Evolutionary conservation across 345 rosid species (phyloP).

Genomic region (Sapria himalayana): DNA sequence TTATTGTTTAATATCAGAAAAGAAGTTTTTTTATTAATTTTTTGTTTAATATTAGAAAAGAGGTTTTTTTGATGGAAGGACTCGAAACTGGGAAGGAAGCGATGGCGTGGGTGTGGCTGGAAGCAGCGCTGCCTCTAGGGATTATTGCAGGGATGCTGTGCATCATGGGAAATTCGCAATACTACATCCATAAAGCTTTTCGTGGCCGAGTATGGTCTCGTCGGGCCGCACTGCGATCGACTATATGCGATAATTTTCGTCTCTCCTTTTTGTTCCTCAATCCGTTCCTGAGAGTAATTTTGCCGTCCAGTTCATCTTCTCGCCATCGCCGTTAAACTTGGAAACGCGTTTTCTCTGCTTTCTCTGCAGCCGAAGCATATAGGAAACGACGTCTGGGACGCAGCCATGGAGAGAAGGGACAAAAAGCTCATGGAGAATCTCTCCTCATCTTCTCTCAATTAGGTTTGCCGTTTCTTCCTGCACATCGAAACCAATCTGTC

Average conservation of each 20-base stretch:
- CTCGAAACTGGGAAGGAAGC: constrained; percentile 5
- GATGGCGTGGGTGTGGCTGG: constrained; percentile 54
- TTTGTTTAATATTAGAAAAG: too few species aligned
- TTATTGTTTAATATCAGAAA: too few species aligned
- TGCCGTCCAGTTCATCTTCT: too few species aligned
- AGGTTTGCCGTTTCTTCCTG: constrained; percentile 8
- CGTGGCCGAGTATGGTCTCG: constrained; percentile 56
- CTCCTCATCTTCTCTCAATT: constrained; percentile 22
- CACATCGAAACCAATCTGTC: neutral
- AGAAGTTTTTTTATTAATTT: too few species aligned
- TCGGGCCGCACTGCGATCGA: too few species aligned
- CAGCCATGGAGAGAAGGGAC: constrained; percentile 90
- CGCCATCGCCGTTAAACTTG: too few species aligned
- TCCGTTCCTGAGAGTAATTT: too few species aligned
- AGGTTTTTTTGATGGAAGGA: too few species aligned
- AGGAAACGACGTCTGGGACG: constrained; percentile 85
- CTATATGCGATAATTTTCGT: too few species aligned
- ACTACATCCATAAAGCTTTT: constrained; percentile 66
- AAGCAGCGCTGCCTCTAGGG: constrained; percentile 75
- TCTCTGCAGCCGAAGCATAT: constrained; percentile 64
- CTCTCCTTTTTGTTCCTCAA: too few species aligned
- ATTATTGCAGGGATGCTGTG: constrained; percentile 90
- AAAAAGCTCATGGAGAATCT: constrained; percentile 50
- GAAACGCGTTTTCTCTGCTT: too few species aligned
- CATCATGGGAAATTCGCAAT: constrained; percentile 71